phyloP scores from a whole-genome alignment of 2,329 filamentous ascomycete species.

The Alternaria alternata region DNA sequence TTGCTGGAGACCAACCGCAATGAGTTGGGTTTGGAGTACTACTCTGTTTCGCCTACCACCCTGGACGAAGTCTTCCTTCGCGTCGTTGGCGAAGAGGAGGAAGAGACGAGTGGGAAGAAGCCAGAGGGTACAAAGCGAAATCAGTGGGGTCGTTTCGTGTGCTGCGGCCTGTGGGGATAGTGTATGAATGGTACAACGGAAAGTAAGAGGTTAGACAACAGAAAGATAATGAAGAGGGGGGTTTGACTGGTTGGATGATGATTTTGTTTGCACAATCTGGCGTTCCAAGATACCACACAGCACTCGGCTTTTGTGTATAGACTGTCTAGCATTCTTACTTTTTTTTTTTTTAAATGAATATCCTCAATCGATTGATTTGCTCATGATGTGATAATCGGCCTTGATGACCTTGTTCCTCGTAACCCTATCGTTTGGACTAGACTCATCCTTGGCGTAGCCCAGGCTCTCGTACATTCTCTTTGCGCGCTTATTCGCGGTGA shows the following conservation, averaged over 20 bases:
- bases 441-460: slow-evolving; percentile 64
- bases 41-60: slow-evolving; percentile 85
- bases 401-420: slow-evolving; percentile 30
- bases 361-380: slow-evolving; percentile 19
- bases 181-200: not conserved
- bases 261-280: not conserved
- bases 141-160: not conserved
- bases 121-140: slow-evolving; percentile 4
- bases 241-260: not conserved
- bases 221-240: not conserved
- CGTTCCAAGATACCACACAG: not conserved
- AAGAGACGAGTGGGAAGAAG: slow-evolving; percentile 29
- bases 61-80: slow-evolving; percentile 89
- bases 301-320: not conserved
- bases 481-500: slow-evolving; percentile 66
- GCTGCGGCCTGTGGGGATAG: not conserved
- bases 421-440: slow-evolving; percentile 58
- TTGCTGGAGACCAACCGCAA: slow-evolving; percentile 75
- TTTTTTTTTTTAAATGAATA: not conserved
- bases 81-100: slow-evolving; percentile 79
- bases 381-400: slow-evolving; percentile 41
- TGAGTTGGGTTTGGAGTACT: slow-evolving; percentile 78
- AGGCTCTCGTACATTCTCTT: slow-evolving; percentile 68
- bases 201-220: not conserved
- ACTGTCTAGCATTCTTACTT: not conserved